Evolutionary conservation across 345 rosid species (phyloP).

Genomic region (Arabis alpina): DNA sequence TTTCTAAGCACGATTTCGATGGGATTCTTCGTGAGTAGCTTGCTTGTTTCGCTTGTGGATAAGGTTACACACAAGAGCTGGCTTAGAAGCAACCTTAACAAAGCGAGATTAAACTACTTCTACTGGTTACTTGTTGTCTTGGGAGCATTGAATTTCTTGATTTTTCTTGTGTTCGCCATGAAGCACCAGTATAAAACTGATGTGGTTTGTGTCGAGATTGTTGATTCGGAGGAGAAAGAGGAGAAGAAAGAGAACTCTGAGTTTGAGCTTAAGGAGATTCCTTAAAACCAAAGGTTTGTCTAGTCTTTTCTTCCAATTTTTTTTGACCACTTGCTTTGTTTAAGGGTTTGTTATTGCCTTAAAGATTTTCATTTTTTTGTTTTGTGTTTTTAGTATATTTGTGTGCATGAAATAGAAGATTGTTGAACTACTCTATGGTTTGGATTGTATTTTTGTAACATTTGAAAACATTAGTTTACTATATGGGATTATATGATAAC

Average conservation of each 20-base stretch:
- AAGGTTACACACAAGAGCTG: conserved; percentile 58
- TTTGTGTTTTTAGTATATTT: conserved; percentile 11
- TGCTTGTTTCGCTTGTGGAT: conserved; percentile 74
- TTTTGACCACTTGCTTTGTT: background rate
- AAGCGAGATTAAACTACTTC: conserved; percentile 65
- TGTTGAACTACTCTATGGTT: background rate
- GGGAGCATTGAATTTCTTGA: conserved; percentile 66
- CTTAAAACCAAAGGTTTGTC: conserved; percentile 20
- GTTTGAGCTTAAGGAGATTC: conserved; percentile 43
- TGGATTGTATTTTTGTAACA: conserved; percentile 30
- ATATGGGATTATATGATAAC: background rate
- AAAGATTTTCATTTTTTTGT: conserved; percentile 12
- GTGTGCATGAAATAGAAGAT: conserved; percentile 36
- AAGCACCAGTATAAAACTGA: conserved; percentile 72
- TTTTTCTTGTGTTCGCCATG: conserved; percentile 59
- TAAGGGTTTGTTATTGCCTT: conserved; percentile 20
- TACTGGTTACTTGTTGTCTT: conserved; percentile 75
- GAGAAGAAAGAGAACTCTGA: conserved; percentile 33
- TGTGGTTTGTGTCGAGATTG: conserved; percentile 39
- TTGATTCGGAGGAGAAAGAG: conserved; percentile 45
- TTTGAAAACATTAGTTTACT: background rate
- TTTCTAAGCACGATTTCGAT: conserved; percentile 79
- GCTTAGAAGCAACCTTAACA: conserved; percentile 72
- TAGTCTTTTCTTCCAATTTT: conserved; percentile 5
- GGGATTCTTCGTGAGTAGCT: conserved; percentile 89